Percentiles rank a stretch among this genome's conserved stretches.
phyloP scores from a whole-genome alignment of 2,329 filamentous ascomycete species.

The Diaporthe sp. region DNA sequence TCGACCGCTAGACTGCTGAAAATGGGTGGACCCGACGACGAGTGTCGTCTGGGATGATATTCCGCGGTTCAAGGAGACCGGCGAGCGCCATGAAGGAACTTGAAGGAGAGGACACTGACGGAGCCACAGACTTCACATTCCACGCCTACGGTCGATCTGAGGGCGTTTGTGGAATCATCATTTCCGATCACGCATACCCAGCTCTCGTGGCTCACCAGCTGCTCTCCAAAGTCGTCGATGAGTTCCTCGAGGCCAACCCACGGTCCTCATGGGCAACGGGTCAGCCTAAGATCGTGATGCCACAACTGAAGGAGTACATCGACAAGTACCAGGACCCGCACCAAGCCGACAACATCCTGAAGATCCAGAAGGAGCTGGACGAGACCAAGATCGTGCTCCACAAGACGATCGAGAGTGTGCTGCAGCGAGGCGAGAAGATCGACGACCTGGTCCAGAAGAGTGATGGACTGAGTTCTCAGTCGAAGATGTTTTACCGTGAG shows the following conservation, averaged over 20 bases:
- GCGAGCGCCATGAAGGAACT: neutral
- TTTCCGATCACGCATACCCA: constrained; percentile 81
- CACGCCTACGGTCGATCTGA: constrained; percentile 83
- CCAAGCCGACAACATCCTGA: constrained; percentile 92
- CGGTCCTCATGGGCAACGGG: constrained; percentile 74
- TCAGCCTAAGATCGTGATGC: constrained; percentile 71
- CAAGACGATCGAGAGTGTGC: constrained; percentile 91
- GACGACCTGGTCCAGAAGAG: constrained; percentile 95
- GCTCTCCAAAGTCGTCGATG: constrained; percentile 86
- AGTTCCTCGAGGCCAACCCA: constrained; percentile 85
- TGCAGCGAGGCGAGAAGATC: constrained; percentile 96
- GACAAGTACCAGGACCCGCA: constrained; percentile 85
- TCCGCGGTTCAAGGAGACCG: neutral
- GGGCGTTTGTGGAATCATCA: constrained; percentile 82
- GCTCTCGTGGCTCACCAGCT: constrained; percentile 50
- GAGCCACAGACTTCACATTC: constrained; percentile 74
- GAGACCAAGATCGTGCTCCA: constrained; percentile 96
- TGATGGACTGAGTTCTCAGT: constrained; percentile 89
- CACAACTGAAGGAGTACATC: constrained; percentile 83
- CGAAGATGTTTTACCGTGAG: constrained; percentile 97
- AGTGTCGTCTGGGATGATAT: neutral
- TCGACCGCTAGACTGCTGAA: neutral
- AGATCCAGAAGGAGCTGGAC: constrained; percentile 96
- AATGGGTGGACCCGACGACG: neutral
- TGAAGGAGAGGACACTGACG: constrained; percentile 6